These are phyloP conservation scores for Eucalyptus polyanthemos DNA, from an alignment of 345 rosid species.

Conservation along the genomic window DNA sequence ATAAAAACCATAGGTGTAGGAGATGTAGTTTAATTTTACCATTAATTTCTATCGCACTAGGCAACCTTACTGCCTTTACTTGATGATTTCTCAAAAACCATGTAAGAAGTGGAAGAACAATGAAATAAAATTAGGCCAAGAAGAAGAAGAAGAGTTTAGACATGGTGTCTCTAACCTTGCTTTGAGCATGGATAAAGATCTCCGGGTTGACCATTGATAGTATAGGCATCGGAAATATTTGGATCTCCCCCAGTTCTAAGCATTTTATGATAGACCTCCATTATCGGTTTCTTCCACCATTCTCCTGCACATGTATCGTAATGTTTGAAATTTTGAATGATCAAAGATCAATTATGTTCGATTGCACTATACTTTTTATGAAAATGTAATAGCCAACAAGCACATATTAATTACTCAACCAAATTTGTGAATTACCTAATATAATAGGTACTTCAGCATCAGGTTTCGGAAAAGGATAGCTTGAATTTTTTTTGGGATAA, in stretches of 20 bases:
- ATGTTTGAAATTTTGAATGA: background rate
- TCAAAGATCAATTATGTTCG: background rate
- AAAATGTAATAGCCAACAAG: background rate
- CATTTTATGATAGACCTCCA: constrained; percentile 1
- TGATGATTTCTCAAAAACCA: background rate
- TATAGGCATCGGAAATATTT: constrained; percentile 7
- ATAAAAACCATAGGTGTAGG: background rate
- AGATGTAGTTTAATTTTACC: background rate
- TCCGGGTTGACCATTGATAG: constrained; percentile 39
- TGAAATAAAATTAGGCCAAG: no score
- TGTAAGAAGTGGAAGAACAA: background rate
- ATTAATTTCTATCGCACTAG: background rate
- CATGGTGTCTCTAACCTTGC: background rate
- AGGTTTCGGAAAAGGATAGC: constrained; percentile 20
- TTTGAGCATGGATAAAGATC: constrained; percentile 23
- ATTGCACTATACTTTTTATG: background rate
- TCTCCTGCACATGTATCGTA: constrained; percentile 2
- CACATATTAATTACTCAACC: background rate
- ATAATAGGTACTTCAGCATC: constrained; percentile 14
- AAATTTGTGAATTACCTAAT: background rate
- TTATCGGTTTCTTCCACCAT: constrained; percentile 27
- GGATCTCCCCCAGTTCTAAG: constrained; percentile 6
- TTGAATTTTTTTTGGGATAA: constrained; percentile 2
- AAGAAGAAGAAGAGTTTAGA: background rate
- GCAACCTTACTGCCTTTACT: background rate